Conservation (phyloP, 805 yeast species). For the Ogataea trehaloabstinens region DNA sequence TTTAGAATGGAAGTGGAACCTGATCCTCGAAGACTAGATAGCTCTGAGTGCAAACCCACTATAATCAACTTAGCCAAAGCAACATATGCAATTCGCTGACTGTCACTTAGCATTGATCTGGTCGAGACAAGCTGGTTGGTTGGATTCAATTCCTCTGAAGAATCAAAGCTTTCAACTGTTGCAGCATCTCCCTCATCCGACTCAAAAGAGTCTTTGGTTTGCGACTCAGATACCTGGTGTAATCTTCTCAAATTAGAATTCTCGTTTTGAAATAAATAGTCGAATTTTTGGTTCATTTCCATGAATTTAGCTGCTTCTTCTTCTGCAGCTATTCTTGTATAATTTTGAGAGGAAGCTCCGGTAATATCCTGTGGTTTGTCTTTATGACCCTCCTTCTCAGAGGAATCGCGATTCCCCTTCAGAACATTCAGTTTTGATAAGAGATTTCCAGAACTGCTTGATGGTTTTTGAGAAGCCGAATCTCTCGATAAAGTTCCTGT, state of each 20-base stretch:
- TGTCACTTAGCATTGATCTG: conserved; percentile 72
- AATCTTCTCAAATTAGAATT: conserved; percentile 31
- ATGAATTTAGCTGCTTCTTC: conserved; percentile 76
- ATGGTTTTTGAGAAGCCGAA: conserved; percentile 3
- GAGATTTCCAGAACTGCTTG: conserved; percentile 4
- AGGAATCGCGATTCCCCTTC: conserved; percentile 2
- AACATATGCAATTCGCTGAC: conserved; percentile 88
- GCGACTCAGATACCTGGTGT: conserved; percentile 16
- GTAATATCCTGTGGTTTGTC: conserved; percentile 8
- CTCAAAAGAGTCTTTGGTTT: conserved; percentile 14
- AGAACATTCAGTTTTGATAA: conserved; percentile 3
- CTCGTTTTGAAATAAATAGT: conserved; percentile 44
- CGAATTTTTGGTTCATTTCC: conserved; percentile 50
- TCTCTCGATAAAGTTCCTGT: conserved; percentile 20
- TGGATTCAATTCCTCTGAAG: conserved; percentile 36
- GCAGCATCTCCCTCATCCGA: neutral
- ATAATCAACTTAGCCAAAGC: conserved; percentile 76
- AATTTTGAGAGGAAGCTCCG: conserved; percentile 61
- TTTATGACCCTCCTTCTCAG: conserved; percentile 2
- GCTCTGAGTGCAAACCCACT: conserved; percentile 77
- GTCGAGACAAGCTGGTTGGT: conserved; percentile 75
- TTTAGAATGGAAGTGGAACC: conserved; percentile 54
- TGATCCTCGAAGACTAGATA: conserved; percentile 59
- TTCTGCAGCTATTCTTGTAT: conserved; percentile 85
- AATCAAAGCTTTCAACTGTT: neutral